A percentile compares a stretch with the other conserved stretches of the same genome.
These are phyloP conservation scores for Gracilaria vermiculophylla DNA, from an alignment of 23 red algal species.

Conservation along the genomic window DNA sequence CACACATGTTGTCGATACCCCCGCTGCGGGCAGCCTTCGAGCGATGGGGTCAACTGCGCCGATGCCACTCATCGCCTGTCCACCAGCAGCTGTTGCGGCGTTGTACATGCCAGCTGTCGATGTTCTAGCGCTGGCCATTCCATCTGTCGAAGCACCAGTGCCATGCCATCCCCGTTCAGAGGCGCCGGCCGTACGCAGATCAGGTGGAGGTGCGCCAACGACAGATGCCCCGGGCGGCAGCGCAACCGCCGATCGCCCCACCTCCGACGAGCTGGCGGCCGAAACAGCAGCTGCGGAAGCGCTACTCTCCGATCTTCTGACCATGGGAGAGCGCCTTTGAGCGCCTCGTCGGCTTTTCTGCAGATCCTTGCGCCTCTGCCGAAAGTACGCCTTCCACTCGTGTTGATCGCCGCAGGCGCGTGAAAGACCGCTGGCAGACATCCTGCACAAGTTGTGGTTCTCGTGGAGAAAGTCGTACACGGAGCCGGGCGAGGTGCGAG, in stretches of 20 bases:
- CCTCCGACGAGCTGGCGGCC: too few species aligned
- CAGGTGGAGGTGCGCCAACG: too few species aligned
- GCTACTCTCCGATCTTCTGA: too few species aligned
- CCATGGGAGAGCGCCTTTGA: neutral
- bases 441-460: conserved; percentile 1
- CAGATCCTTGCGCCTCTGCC: neutral
- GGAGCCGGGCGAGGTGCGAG: neutral
- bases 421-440: conserved; percentile 2
- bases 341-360: neutral
- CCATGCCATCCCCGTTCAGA: too few species aligned
- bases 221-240: too few species aligned
- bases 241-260: too few species aligned
- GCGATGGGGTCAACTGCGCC: too few species aligned
- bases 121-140: neutral
- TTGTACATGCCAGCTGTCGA: neutral
- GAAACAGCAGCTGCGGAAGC: too few species aligned
- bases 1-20: neutral
- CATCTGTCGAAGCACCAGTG: too few species aligned
- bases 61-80: too few species aligned
- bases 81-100: neutral
- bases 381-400: neutral
- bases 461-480: conserved; percentile 45
- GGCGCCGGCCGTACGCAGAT: too few species aligned
- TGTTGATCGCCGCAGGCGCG: conserved; percentile 16
- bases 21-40: too few species aligned